Evolutionary conservation across 2,329 filamentous ascomycete genomes (phyloP).

Genomic region (Ascosphaera apis): DNA sequence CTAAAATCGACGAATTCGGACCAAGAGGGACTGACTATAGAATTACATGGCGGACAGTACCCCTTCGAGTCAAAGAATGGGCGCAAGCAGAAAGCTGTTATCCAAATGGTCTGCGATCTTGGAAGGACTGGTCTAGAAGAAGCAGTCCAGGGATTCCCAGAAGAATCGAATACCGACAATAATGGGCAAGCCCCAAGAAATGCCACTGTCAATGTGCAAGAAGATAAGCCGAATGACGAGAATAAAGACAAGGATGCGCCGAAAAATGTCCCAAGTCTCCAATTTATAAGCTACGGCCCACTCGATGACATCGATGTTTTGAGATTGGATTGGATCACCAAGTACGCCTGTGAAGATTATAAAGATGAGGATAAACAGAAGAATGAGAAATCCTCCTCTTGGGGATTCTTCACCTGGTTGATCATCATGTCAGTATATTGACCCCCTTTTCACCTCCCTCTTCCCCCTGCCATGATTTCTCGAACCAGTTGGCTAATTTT

Average conservation of each 20-base stretch:
- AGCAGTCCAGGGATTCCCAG: too few relatives aligned
- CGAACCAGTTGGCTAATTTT: conserved; percentile 8
- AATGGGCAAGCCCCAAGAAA: conserved; percentile 4
- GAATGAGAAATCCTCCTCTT: conserved; percentile 30
- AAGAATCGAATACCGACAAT: conserved; percentile 7
- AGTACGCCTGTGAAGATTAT: conserved; percentile 54
- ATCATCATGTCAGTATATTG: conserved; percentile 53
- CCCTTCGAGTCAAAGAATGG: conserved; percentile 9
- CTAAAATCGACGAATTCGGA: conserved; percentile 39
- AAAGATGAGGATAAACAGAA: conserved; percentile 22
- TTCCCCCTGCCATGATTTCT: conserved; percentile 1
- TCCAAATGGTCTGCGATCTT: conserved; percentile 64
- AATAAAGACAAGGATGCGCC: conserved; percentile 10
- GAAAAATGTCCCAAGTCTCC: conserved; percentile 32
- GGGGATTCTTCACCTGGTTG: conserved; percentile 97
- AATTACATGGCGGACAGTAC: conserved; percentile 34
- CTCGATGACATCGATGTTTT: conserved; percentile 40
- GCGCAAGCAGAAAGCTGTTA: conserved; percentile 44
- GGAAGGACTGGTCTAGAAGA: conserved; percentile 47
- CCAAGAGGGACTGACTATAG: conserved; percentile 47
- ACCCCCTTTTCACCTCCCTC: conserved; percentile 1
- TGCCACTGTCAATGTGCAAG: conserved; percentile 8
- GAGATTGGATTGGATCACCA: conserved; percentile 64
- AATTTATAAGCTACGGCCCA: conserved; percentile 50
- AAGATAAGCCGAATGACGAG: conserved; percentile 9